phyloP scores from a whole-genome alignment of 2,329 filamentous ascomycete species.

The Thelonectria discophora region DNA sequence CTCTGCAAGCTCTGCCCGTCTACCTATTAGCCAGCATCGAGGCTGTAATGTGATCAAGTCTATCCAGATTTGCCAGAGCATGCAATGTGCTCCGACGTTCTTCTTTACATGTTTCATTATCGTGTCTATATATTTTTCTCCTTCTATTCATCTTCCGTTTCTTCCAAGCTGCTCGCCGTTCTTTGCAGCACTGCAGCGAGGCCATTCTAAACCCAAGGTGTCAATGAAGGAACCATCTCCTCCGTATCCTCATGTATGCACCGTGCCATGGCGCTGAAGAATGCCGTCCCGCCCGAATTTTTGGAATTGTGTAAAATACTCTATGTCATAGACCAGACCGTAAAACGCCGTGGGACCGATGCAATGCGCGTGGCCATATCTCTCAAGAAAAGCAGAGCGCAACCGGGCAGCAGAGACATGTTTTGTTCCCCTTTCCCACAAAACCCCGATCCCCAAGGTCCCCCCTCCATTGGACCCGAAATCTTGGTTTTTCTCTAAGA shows the following conservation, averaged over 20 bases:
- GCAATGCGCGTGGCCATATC: constrained; percentile 30
- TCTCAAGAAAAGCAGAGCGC: constrained; percentile 31
- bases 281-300: constrained; percentile 35
- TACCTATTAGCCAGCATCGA: no score
- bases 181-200: background rate
- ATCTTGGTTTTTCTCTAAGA: constrained; percentile 23
- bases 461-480: constrained; percentile 15
- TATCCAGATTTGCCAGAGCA: background rate
- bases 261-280: constrained; percentile 34
- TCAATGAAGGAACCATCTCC: constrained; percentile 5
- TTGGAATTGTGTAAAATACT: constrained; percentile 39
- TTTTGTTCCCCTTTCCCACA: constrained; percentile 4
- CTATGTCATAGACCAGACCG: constrained; percentile 46
- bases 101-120: background rate
- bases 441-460: background rate
- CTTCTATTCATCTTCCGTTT: background rate
- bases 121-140: constrained; percentile 5
- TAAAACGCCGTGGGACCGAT: constrained; percentile 45
- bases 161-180: constrained; percentile 10
- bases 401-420: constrained; percentile 22
- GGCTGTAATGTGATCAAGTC: no score
- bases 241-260: constrained; percentile 33
- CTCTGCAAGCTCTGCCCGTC: no score
- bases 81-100: background rate
- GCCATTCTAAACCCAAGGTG: background rate